phyloP scores from a whole-genome alignment of 2,329 filamentous ascomycete species.

The Penicillium glabrum region DNA sequence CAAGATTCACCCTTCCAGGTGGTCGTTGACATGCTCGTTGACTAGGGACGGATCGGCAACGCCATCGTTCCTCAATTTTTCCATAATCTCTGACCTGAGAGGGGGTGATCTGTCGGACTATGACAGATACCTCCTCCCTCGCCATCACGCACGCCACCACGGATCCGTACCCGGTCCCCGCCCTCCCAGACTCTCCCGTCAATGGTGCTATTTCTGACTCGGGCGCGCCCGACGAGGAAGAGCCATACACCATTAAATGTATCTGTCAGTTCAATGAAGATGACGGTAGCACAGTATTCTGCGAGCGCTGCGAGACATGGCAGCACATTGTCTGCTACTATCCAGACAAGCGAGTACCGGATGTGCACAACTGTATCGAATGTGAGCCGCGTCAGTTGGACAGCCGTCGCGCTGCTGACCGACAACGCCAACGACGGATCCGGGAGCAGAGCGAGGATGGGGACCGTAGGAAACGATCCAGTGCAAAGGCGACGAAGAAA shows the following conservation, averaged over 20 bases:
- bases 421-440: slow-evolving; percentile 64
- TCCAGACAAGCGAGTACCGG: slow-evolving; percentile 70
- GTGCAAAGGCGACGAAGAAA: slow-evolving; percentile 84
- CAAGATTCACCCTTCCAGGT: slow-evolving; percentile 3
- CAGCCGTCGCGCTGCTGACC: slow-evolving; percentile 70
- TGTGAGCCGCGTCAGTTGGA: slow-evolving; percentile 80
- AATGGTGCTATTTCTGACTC: slow-evolving; percentile 46
- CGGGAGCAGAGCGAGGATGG: slow-evolving; percentile 59
- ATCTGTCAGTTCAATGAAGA: slow-evolving; percentile 92
- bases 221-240: slow-evolving; percentile 44
- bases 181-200: slow-evolving; percentile 42
- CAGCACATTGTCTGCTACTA: slow-evolving; percentile 99
- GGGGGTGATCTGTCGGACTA: slow-evolving; percentile 53
- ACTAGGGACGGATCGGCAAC: slow-evolving; percentile 18
- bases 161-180: slow-evolving; percentile 48
- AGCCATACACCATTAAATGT: slow-evolving; percentile 88
- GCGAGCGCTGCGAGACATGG: slow-evolving; percentile 95
- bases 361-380: slow-evolving; percentile 82
- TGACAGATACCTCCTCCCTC: slow-evolving; percentile 55
- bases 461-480: slow-evolving; percentile 74
- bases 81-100: slow-evolving; percentile 34
- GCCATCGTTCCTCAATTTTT: slow-evolving; percentile 13
- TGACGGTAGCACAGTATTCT: slow-evolving; percentile 96
- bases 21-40: slow-evolving; percentile 22
- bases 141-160: slow-evolving; percentile 50